Base-by-base conservation (phyloP, 305 asterid species). In the Rubia tinctorum region DNA sequence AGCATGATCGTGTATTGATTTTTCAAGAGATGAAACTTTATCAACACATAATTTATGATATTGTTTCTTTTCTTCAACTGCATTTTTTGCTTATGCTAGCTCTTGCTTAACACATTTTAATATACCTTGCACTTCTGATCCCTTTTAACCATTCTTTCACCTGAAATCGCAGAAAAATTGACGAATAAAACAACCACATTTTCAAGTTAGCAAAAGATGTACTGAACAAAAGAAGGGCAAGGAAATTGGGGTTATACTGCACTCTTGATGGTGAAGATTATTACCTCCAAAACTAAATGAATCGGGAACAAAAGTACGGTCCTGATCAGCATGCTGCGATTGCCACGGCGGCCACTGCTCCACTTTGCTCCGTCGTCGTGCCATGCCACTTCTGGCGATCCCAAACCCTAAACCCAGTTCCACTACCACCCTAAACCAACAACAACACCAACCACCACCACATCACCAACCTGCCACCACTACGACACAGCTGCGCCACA, bases 251-350 rank as follows among this genome's bases (percentile, higher is more conserved):
- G n/a, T n/a, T n/a, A n/a, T n/a, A n/a, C n/a, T n/a, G n/a, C n/a
- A n/a, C 62, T 0, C 4, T 56, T n/a, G 62, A n/a, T 34, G 10
- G 22, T 13, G 7, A 49, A 74, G 43, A 23, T 30, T 39, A 76
- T 81, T 85, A 94, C 99, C 99, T 80, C 94, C 91, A 74, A 79
- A 79, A 85, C 74, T 84, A 69, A 85, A 51, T 23, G 95, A 74
- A 73, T 95, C 99, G 0, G 97, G 96, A 75, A 86, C 86, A 81
- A 90, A 95, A 22, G 95, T 84, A 63, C 94, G 88, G 77, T 92
- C 99, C 78, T 83, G 86, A 66, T 94, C 97, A 72, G 89, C 91
- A 80, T 93, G 92, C 75, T 82, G 82, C 39, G 89, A 45, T n/a
- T n/a, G n/a, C n/a, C n/a, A n/a, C n/a, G n/a, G n/a, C n/a, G n/a